Evolutionary conservation across 169 alveolate species (phyloP).

Genomic region (Babesia divergens): DNA sequence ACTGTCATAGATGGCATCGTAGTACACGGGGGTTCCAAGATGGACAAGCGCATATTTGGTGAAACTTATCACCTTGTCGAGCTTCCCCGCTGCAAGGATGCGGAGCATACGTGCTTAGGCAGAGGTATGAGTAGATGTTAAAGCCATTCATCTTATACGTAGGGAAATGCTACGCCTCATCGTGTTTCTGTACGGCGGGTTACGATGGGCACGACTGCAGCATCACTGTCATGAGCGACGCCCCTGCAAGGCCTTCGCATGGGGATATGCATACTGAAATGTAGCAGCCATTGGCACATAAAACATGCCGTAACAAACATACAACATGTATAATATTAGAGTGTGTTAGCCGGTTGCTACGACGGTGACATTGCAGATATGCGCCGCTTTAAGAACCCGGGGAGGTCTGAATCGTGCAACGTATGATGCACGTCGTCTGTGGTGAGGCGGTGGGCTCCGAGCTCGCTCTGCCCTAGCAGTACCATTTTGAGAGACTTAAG

Average conservation of each 20-base stretch:
- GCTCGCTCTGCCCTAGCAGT: not conserved
- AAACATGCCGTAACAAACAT: not conserved
- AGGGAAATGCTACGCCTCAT: slow-evolving; percentile 37
- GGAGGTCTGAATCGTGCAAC: slow-evolving; percentile 13
- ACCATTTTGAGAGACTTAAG: slow-evolving; percentile 7
- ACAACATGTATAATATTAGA: not conserved
- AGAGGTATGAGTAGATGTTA: slow-evolving; percentile 1
- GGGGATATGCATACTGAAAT: not conserved
- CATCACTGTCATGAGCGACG: not conserved
- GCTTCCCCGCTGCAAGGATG: slow-evolving; percentile 50
- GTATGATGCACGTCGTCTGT: slow-evolving; percentile 4
- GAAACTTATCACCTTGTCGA: slow-evolving; percentile 47
- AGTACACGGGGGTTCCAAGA: slow-evolving; percentile 54
- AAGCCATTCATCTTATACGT: not conserved
- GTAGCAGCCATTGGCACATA: not conserved
- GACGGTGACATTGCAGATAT: slow-evolving; percentile 12
- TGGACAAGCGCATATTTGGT: slow-evolving; percentile 42
- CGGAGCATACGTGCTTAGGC: slow-evolving; percentile 51
- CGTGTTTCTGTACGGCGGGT: slow-evolving; percentile 27
- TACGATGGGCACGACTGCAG: slow-evolving; percentile 56
- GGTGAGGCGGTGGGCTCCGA: slow-evolving; percentile 1
- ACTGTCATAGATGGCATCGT: slow-evolving; percentile 14
- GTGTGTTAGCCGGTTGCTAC: not conserved
- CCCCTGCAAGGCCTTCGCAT: not conserved
- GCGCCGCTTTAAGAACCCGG: slow-evolving; percentile 25